Evolutionary conservation across 441 rosid species (phyloP).

Genomic region (Pelargonium australe): DNA sequence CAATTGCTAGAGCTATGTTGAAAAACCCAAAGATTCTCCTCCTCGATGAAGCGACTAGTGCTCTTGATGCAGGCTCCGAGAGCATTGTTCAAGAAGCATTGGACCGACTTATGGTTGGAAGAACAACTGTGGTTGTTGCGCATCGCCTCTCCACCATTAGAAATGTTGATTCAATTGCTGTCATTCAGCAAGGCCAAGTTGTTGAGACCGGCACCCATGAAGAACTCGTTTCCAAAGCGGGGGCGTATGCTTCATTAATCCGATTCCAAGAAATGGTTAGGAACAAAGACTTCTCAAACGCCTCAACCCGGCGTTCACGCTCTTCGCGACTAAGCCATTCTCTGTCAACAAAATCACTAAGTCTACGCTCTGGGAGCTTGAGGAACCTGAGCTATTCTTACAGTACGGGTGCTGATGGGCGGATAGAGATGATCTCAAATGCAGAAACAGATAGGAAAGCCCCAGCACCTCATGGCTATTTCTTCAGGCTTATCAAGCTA

Average conservation of each 20-base stretch:
- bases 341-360: slow-evolving; percentile 87
- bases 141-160: slow-evolving; percentile 64
- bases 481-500: slow-evolving; percentile 82
- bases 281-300: slow-evolving; percentile 43
- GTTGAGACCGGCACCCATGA: slow-evolving; percentile 50
- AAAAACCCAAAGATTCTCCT: slow-evolving; percentile 65
- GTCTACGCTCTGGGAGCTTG: slow-evolving; percentile 92
- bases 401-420: slow-evolving; percentile 96
- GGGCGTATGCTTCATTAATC: slow-evolving; percentile 54
- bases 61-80: slow-evolving; percentile 72
- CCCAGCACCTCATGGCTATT: slow-evolving; percentile 82
- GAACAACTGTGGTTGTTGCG: slow-evolving; percentile 74
- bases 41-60: slow-evolving; percentile 74
- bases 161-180: slow-evolving; percentile 58
- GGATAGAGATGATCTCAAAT: slow-evolving; percentile 94
- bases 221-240: slow-evolving; percentile 26
- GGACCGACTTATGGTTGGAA: slow-evolving; percentile 42
- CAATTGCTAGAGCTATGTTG: slow-evolving; percentile 71
- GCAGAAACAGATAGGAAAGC: slow-evolving; percentile 89
- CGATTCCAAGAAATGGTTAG: slow-evolving; percentile 28
- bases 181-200: slow-evolving; percentile 55
- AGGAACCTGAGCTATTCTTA: slow-evolving; percentile 92
- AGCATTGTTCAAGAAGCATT: slow-evolving; percentile 66
- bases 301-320: slow-evolving; percentile 79
- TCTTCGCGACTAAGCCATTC: slow-evolving; percentile 46